Evolutionary conservation across 345 rosid species (phyloP), one percentile per base, ranked within the genome.

Genomic region (Litchi chinensis): DNA sequence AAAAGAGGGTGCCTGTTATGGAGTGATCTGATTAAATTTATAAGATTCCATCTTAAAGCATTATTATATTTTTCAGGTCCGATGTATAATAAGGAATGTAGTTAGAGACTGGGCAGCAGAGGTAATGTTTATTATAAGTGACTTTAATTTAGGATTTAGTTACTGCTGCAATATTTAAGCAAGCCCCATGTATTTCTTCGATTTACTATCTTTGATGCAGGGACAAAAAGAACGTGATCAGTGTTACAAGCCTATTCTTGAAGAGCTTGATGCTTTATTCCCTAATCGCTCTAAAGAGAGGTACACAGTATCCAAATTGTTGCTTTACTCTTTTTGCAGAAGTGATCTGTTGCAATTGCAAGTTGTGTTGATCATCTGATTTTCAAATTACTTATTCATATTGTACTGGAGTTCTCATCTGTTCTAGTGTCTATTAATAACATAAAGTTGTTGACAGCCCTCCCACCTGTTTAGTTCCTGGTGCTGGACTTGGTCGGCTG

Each of bases 51-150:
- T 41, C n/a, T 65, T 24, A 22, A n/a, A 48, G 32, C 44, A 11
- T 65, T 16, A 16, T 64, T 75, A 65, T 72, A 79, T 83, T 79
- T 84, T 72, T 64, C 91, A 96, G 99, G 99, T 96, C 70, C 97
- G 99, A 19, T 96, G 99, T 88, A 91, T 96, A 79, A 82, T 94
- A 84, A 88, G 99, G 83, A 94, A 96, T 87, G 89, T 96, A 73
- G 98, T 94, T 73, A 91, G 98, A 88, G 99, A 94, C 87, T 94
- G 99, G 99, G 99, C 97, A 66, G 93, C 88, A 65, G 99, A 96
- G 99, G 99, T 94, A 88, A 79, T 63, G 32, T 73, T 70, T 76
- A 9, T 57, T 69, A 48, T 59, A 4, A 18, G 68, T 75, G 57
- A 40, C 71, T 80, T 82, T 8, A 48, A 52, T 39, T 73, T 75